Evolutionary conservation across 495 filamentous ascomycete genomes (phyloP).

Genomic region (Neurospora africana): DNA sequence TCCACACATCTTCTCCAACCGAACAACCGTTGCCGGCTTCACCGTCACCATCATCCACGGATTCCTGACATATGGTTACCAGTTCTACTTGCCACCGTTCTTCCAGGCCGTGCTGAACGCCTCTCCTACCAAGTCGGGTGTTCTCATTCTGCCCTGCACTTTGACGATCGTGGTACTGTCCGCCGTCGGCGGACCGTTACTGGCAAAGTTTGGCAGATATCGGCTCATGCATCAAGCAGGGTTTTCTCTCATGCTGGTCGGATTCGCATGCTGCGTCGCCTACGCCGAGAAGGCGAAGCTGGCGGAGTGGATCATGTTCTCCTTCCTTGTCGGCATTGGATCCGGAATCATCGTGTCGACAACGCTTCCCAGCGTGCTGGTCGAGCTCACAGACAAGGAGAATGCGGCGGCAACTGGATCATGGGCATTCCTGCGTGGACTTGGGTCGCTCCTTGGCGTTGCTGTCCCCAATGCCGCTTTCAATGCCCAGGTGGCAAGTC

Average conservation of each 20-base stretch:
- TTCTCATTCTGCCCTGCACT: constrained; percentile 36
- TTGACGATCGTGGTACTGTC: constrained; percentile 26
- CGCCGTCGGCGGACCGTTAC: constrained; percentile 26
- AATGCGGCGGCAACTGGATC: constrained; percentile 31
- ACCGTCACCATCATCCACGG: constrained; percentile 18
- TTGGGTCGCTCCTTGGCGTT: constrained; percentile 39
- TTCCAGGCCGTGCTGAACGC: constrained; percentile 33
- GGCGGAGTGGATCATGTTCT: constrained; percentile 22
- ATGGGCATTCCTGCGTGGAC: constrained; percentile 36
- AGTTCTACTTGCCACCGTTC: constrained; percentile 41
- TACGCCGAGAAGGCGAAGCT: constrained; percentile 15
- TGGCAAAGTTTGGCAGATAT: constrained; percentile 36
- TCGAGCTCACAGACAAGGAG: constrained; percentile 31
- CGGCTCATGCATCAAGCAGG: constrained; percentile 31
- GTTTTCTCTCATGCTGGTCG: constrained; percentile 29
- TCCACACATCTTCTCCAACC: constrained; percentile 24
- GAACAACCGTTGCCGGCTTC: constrained; percentile 23
- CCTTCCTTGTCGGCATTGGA: constrained; percentile 23
- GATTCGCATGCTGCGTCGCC: constrained; percentile 31
- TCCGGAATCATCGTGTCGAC: constrained; percentile 24
- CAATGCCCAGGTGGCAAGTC: constrained; percentile 28
- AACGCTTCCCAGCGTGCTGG: constrained; percentile 20
- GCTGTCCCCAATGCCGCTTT: constrained; percentile 39
- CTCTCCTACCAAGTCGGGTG: constrained; percentile 28
- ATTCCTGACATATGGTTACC: constrained; percentile 25